These are phyloP conservation scores for Friedmanniomyces simplex DNA, from an alignment of 495 filamentous ascomycete genomes.

Conservation along the genomic window DNA sequence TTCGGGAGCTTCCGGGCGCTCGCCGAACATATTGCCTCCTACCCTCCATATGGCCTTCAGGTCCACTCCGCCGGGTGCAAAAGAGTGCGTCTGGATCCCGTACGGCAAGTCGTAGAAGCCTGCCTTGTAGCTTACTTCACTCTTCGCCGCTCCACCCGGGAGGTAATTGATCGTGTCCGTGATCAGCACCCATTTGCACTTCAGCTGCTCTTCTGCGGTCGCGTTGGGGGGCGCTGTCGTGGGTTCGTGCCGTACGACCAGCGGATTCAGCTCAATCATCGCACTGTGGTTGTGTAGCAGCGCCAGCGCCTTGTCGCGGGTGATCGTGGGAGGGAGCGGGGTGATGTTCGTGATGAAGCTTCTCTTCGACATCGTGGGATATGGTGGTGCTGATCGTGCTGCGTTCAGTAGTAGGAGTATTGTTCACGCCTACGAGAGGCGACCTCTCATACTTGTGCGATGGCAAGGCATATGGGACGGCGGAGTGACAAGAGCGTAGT, in stretches of 20 bases:
- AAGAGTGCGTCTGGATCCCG: slow-evolving; percentile 65
- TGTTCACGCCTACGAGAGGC: not conserved
- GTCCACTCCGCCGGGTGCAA: slow-evolving; percentile 57
- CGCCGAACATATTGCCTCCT: slow-evolving; percentile 53
- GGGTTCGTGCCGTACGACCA: slow-evolving; percentile 57
- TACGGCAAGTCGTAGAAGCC: slow-evolving; percentile 60
- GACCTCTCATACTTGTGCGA: not conserved
- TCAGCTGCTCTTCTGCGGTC: slow-evolving; percentile 48
- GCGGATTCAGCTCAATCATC: slow-evolving; percentile 75
- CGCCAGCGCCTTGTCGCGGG: slow-evolving; percentile 54
- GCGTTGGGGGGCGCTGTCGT: slow-evolving; percentile 54
- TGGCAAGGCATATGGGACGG: no score
- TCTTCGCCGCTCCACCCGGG: slow-evolving; percentile 50
- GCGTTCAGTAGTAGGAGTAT: not conserved
- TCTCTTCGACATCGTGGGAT: slow-evolving; percentile 8
- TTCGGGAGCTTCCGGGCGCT: slow-evolving; percentile 48
- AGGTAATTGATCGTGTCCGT: slow-evolving; percentile 65
- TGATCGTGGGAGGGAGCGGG: slow-evolving; percentile 55
- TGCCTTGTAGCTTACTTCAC: slow-evolving; percentile 62
- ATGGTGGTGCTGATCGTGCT: not conserved
- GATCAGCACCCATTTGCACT: slow-evolving; percentile 61
- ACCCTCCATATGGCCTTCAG: slow-evolving; percentile 67
- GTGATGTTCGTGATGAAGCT: slow-evolving; percentile 56
- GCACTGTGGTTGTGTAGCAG: slow-evolving; percentile 61
- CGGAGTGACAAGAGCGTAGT: not conserved